phyloP scores from a whole-genome alignment of 2,329 filamentous ascomycete species.

The Blumeria graminis region DNA sequence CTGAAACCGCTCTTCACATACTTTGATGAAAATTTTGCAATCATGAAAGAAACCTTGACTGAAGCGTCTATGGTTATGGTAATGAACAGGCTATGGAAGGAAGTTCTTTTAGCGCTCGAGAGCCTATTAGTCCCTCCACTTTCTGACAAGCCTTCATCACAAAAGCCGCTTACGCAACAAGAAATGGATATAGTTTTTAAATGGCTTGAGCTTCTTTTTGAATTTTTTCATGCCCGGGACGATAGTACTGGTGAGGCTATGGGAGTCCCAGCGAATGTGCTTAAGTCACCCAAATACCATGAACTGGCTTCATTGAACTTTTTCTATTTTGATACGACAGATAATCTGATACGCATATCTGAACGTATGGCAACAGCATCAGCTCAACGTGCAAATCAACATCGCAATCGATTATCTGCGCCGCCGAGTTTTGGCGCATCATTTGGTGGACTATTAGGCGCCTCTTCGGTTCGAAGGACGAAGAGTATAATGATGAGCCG shows the following conservation, averaged over 20 bases:
- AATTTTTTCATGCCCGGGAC: constrained; percentile 86
- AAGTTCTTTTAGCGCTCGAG: constrained; percentile 81
- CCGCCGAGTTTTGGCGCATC: constrained; percentile 30
- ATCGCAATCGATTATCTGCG: constrained; percentile 48
- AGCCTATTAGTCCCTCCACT: constrained; percentile 73
- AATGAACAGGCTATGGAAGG: constrained; percentile 96
- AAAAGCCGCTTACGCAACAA: constrained; percentile 60
- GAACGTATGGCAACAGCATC: constrained; percentile 87
- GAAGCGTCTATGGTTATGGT: constrained; percentile 94
- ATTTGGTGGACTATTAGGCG: constrained; percentile 35
- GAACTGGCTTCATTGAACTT: constrained; percentile 92
- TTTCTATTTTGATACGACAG: constrained; percentile 89
- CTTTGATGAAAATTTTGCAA: constrained; percentile 96
- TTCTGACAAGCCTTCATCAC: constrained; percentile 77
- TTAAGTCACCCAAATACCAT: constrained; percentile 96
- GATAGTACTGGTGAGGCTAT: constrained; percentile 62
- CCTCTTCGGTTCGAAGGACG: constrained; percentile 39
- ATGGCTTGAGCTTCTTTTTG: constrained; percentile 76
- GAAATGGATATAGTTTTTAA: constrained; percentile 89
- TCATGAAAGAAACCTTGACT: constrained; percentile 93
- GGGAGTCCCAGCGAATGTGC: constrained; percentile 70
- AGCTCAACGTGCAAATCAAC: constrained; percentile 47
- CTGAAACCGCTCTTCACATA: constrained; percentile 73
- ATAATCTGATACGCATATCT: constrained; percentile 79
- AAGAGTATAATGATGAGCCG: constrained; percentile 82